Base-by-base conservation (phyloP, 2,329 filamentous ascomycete species). In the Epichloe baconii region DNA sequence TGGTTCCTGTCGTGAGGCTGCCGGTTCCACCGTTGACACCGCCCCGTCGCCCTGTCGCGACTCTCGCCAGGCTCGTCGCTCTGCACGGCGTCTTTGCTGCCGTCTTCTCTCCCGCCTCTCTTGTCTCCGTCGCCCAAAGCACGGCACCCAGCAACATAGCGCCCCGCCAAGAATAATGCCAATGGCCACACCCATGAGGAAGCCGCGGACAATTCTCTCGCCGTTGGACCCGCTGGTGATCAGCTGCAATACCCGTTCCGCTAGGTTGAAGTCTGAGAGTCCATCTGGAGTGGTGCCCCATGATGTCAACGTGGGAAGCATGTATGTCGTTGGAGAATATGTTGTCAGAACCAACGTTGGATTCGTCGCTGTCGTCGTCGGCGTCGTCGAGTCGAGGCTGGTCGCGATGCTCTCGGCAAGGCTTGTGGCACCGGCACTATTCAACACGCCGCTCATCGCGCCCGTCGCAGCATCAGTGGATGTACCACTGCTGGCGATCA, bases 131-230 rank as follows among this genome's bases (percentile, higher is more conserved):
- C 54, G 55, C 34, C 54, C 51, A 40, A 62, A 62, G 48, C 64
- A 66, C 34, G 64, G 64, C 38, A 64, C 58, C 64, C 64, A 66
- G 50, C 64, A 66, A 52, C 64, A 65, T 34, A 63, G 52, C 43
- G 65, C 55, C 49, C 63, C 59, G 42, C 62, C 64, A n/a, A 66
- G 51, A 5, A 63, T 51, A 4, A 66, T 52, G 3, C 64, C 64
- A 21, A 66, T 53, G 1, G 61, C 63, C 26, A 66, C 55, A 41
- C 64, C 65, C 44, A 66, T 61, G 19, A 67, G 56, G 56, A 67
- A 66, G 37, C 64, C 64, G 11, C 62, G 61, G 44, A 66, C 59
- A 11, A 66, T 58, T 54, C 60, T 64, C 42, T 65, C 64, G 14
- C 61, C 62, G 47, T 55, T 60, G 5, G 62, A 62, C 7, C 63